Percentiles rank a stretch among this genome's conserved stretches.
Evolutionary conservation across 768 basidiomycete genomes (phyloP).

Genomic region (Pleurotus cornucopiae): DNA sequence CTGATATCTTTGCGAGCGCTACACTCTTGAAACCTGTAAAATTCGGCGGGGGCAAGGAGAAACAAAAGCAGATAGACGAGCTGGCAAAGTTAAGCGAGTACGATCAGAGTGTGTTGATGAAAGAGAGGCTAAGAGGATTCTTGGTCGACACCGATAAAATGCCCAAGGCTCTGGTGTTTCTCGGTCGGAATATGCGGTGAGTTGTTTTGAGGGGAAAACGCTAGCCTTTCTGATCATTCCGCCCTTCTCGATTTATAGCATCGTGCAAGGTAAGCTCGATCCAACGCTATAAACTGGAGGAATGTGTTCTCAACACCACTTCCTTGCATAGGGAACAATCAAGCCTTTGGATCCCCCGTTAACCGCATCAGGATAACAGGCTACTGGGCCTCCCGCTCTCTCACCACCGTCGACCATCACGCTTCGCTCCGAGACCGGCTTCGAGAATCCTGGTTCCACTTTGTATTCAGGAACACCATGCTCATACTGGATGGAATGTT

Average conservation of each 20-base stretch:
- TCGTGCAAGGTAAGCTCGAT: constrained; percentile 40
- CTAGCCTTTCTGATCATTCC: no score
- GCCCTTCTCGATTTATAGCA: constrained; percentile 16
- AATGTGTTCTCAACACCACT: background rate
- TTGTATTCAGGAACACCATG: constrained; percentile 63
- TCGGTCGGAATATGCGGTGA: constrained; percentile 73
- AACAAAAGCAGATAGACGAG: constrained; percentile 17
- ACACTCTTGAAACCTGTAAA: constrained; percentile 62
- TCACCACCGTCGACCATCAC: constrained; percentile 35
- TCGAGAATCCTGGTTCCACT: constrained; percentile 52
- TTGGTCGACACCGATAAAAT: constrained; percentile 71
- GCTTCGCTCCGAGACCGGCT: constrained; percentile 38
- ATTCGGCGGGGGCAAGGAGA: constrained; percentile 22
- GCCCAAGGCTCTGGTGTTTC: constrained; percentile 73
- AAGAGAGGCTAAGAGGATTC: constrained; percentile 61
- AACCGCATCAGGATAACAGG: constrained; percentile 90
- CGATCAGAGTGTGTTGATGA: constrained; percentile 66
- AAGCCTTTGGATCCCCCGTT: constrained; percentile 79
- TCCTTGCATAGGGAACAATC: constrained; percentile 61
- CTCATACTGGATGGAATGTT: constrained; percentile 71
- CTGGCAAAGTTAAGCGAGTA: constrained; percentile 51
- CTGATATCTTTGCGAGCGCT: constrained; percentile 72
- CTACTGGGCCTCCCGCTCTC: constrained; percentile 71
- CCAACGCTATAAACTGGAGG: no score
- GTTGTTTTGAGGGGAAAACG: constrained; percentile 3